These are phyloP conservation scores for Ustanciosporium gigantosporum DNA, from an alignment of 1,284 basidiomycete species.

Conservation along the genomic window DNA sequence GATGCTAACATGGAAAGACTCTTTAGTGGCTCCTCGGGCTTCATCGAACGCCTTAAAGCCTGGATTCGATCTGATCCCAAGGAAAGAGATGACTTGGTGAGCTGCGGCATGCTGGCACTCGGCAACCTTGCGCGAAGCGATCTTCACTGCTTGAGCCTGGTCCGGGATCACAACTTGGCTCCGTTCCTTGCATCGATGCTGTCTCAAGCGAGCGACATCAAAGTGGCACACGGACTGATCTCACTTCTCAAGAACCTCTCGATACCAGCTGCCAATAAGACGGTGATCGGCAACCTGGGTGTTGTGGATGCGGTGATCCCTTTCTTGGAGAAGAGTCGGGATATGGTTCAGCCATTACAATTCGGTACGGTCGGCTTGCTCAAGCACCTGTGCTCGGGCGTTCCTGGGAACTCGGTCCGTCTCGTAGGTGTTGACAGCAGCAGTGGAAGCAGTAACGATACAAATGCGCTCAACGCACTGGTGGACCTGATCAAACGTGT, in stretches of 20 bases:
- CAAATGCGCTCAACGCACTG: conserved; percentile 69
- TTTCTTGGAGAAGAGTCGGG: conserved; percentile 36
- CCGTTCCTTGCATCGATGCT: conserved; percentile 41
- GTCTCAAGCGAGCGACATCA: conserved; percentile 31
- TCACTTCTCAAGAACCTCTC: conserved; percentile 53
- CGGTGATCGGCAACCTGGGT: conserved; percentile 21
- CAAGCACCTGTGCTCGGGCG: conserved; percentile 79
- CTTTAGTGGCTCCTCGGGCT: conserved; percentile 61
- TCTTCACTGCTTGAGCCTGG: conserved; percentile 44
- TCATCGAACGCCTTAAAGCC: conserved; percentile 73
- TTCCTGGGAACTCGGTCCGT: conserved; percentile 66
- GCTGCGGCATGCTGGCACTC: conserved; percentile 78
- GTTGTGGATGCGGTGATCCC: conserved; percentile 19
- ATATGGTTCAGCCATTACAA: conserved; percentile 69
- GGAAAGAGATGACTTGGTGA: conserved; percentile 73
- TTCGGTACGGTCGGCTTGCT: conserved; percentile 81
- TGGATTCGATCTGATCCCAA: conserved; percentile 68
- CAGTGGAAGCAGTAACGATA: background rate
- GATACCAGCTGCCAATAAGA: conserved; percentile 49
- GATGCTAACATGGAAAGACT: conserved; percentile 76
- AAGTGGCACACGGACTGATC: conserved; percentile 45
- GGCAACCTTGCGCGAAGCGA: conserved; percentile 74
- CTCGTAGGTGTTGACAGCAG: conserved; percentile 62
- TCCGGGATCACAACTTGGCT: conserved; percentile 37
- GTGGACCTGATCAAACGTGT: conserved; percentile 76